phyloP scores from a whole-genome alignment of 139 green algal species.

The Chlorella vulgaris region DNA sequence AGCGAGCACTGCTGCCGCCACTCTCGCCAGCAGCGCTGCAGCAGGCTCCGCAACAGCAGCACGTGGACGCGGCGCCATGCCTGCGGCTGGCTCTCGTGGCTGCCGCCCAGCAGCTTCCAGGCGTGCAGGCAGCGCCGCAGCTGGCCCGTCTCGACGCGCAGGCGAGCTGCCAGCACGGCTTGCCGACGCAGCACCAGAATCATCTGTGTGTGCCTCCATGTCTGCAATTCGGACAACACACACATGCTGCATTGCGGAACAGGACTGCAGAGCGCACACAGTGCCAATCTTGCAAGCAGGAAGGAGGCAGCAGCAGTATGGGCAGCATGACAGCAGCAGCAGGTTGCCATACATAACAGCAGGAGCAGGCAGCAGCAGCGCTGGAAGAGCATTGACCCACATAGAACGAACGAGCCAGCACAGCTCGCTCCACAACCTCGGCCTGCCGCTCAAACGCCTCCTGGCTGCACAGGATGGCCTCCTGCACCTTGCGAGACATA shows the following conservation, averaged over 20 bases:
- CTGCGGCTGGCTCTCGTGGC: not conserved
- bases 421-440: constrained; percentile 56
- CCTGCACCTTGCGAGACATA: constrained; percentile 85
- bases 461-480: constrained; percentile 82
- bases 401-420: constrained; percentile 46
- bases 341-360: not conserved
- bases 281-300: too few species aligned
- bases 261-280: not conserved
- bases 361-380: not conserved
- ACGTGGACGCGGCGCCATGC: not conserved
- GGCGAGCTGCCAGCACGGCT: not conserved
- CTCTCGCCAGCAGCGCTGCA: constrained; percentile 23
- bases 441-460: constrained; percentile 71
- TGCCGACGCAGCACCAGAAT: not conserved
- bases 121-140: constrained; percentile 30
- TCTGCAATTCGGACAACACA: not conserved
- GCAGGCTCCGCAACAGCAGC: not conserved
- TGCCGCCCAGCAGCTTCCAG: not conserved
- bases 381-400: not conserved
- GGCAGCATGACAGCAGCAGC: not conserved
- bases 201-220: constrained; percentile 8
- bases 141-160: not conserved
- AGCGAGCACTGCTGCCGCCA: constrained; percentile 39
- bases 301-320: too few species aligned
- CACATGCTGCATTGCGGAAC: not conserved